A percentile compares a stretch with the other conserved stretches of the same genome.
Conservation (phyloP, 768 basidiomycete species). For the Hericium coralloides region DNA sequence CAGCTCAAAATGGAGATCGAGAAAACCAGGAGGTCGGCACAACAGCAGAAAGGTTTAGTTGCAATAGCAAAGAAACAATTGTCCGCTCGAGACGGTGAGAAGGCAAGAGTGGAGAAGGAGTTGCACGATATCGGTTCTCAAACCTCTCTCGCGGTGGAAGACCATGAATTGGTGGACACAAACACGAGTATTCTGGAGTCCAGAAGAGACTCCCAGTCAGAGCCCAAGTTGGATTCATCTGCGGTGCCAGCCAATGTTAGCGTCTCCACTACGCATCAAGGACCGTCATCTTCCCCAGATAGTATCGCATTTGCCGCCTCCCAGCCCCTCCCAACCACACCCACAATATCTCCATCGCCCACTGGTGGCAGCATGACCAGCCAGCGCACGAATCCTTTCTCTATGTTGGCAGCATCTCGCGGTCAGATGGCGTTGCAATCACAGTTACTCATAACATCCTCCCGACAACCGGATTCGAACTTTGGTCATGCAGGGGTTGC, state of each 20-base stretch:
- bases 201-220: slow-evolving; percentile 41
- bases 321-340: slow-evolving; percentile 67
- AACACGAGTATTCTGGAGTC: slow-evolving; percentile 30
- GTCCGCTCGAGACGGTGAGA: slow-evolving; percentile 71
- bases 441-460: slow-evolving; percentile 53
- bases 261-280: slow-evolving; percentile 21
- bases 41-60: slow-evolving; percentile 91
- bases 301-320: slow-evolving; percentile 52
- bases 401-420: slow-evolving; percentile 46
- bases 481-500: background rate
- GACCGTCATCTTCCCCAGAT: slow-evolving; percentile 23
- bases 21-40: slow-evolving; percentile 85
- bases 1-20: slow-evolving; percentile 68
- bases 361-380: slow-evolving; percentile 31
- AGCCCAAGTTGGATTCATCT: slow-evolving; percentile 29
- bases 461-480: slow-evolving; percentile 26
- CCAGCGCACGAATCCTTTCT: slow-evolving; percentile 93
- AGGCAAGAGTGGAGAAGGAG: slow-evolving; percentile 61
- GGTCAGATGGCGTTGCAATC: slow-evolving; percentile 34
- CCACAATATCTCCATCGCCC: slow-evolving; percentile 36
- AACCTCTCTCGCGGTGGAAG: slow-evolving; percentile 7
- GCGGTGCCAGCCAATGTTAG: slow-evolving; percentile 17
- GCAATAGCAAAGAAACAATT: slow-evolving; percentile 95
- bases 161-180: slow-evolving; percentile 21
- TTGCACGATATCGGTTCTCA: slow-evolving; percentile 45